These are phyloP conservation scores for Xerocomus cyaneibrunnescens DNA, from an alignment of 1,284 basidiomycete species.

Conservation along the genomic window DNA sequence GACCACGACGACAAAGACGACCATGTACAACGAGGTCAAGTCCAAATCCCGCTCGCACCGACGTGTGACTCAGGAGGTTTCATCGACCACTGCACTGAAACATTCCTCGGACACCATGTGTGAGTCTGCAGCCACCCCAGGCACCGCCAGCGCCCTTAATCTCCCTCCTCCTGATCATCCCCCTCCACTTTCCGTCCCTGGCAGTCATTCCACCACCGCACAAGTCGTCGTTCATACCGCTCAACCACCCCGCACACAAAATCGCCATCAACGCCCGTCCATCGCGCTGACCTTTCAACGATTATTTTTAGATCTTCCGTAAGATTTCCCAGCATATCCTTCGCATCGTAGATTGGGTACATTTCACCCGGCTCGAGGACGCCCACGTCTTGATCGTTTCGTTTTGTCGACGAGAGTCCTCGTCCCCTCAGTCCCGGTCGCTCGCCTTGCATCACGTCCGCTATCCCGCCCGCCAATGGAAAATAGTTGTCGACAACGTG, in stretches of 20 bases:
- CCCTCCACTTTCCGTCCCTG: slow-evolving; percentile 3
- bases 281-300: slow-evolving; percentile 46
- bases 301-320: slow-evolving; percentile 50
- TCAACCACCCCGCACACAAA: slow-evolving; percentile 55
- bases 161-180: not conserved
- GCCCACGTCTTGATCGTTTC: slow-evolving; percentile 19
- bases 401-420: slow-evolving; percentile 32
- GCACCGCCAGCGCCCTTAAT: not conserved
- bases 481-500: slow-evolving; percentile 45
- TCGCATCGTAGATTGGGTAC: slow-evolving; percentile 58
- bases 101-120: slow-evolving; percentile 2
- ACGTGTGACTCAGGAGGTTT: slow-evolving; percentile 9
- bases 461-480: slow-evolving; percentile 30
- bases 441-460: not conserved
- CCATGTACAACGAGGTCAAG: slow-evolving; percentile 6
- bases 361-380: slow-evolving; percentile 49
- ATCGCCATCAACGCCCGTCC: slow-evolving; percentile 52
- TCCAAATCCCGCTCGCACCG: slow-evolving; percentile 1
- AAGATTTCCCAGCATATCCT: slow-evolving; percentile 59
- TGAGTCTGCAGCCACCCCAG: not conserved
- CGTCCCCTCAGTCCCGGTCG: slow-evolving; percentile 2
- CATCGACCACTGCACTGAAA: not conserved
- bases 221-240: slow-evolving; percentile 57
- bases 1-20: not conserved
- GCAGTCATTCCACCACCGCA: slow-evolving; percentile 46